Percentiles rank a stretch among this genome's conserved stretches.
Conservation (phyloP, 1,284 basidiomycete genomes). For the Taiwanofungus camphoratus region DNA sequence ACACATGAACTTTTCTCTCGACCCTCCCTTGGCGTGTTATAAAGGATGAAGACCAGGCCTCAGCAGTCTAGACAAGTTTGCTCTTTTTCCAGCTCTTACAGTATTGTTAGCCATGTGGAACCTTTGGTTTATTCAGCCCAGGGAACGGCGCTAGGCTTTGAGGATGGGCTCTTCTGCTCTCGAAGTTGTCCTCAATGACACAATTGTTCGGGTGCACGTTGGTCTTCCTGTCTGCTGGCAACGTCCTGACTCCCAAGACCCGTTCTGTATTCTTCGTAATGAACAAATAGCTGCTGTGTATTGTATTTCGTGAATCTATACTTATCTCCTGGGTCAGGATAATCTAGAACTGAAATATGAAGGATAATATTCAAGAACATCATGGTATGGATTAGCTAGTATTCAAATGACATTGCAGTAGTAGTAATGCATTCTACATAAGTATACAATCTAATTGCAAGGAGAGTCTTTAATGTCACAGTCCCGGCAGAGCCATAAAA, state of each 20-base stretch:
- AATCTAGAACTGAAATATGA: no score
- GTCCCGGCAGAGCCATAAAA: no score
- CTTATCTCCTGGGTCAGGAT: constrained; percentile 2
- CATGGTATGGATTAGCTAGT: no score
- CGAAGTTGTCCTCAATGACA: constrained; percentile 3
- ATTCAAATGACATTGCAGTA: no score
- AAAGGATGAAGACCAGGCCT: constrained; percentile 9
- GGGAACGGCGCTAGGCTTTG: constrained; percentile 11
- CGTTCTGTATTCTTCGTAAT: constrained; percentile 10
- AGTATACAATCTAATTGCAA: no score
- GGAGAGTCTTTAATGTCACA: no score
- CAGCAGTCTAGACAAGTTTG: background rate
- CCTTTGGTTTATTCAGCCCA: constrained; percentile 16
- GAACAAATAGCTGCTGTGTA: constrained; percentile 15
- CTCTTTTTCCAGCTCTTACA: constrained; percentile 11
- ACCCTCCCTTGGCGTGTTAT: background rate
- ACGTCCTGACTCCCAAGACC: constrained; percentile 7
- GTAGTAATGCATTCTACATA: no score
- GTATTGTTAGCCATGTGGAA: constrained; percentile 13
- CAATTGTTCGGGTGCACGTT: constrained; percentile 9
- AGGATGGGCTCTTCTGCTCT: constrained; percentile 4
- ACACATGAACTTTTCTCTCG: background rate
- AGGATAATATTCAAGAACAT: no score
- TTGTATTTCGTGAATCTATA: constrained; percentile 15
- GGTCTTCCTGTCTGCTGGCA: constrained; percentile 14